phyloP scores from a whole-genome alignment of 2,329 filamentous ascomycete genomes.

The Gaeumannomyces tritici region DNA sequence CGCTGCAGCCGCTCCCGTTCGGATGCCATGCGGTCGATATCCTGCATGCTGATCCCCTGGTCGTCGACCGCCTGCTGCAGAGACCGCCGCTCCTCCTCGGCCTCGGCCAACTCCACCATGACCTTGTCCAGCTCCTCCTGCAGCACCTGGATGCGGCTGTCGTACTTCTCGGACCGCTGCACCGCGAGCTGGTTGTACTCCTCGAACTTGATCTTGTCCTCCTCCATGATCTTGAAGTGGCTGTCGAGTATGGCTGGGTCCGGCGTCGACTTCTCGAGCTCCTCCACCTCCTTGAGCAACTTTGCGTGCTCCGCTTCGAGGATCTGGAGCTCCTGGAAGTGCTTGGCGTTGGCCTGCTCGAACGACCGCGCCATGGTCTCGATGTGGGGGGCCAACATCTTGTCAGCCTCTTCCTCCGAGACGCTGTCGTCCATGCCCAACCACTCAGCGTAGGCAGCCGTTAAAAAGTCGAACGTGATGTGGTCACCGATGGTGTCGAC shows the following conservation, averaged over 20 bases:
- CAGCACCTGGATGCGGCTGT: conserved; percentile 69
- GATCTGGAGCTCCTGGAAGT: conserved; percentile 72
- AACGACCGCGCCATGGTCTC: conserved; percentile 83
- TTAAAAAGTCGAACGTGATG: conserved; percentile 90
- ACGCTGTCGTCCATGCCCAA: conserved; percentile 75
- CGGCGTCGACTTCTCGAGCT: conserved; percentile 77
- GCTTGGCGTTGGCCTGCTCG: conserved; percentile 73
- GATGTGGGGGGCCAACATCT: conserved; percentile 72
- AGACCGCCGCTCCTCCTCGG: conserved; percentile 69
- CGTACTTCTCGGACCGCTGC: conserved; percentile 82
- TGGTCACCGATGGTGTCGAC: conserved; percentile 82
- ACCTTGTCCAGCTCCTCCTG: conserved; percentile 79
- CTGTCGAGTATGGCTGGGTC: conserved; percentile 78
- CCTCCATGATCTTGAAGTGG: conserved; percentile 86
- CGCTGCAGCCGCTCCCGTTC: conserved; percentile 91
- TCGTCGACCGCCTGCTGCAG: conserved; percentile 83
- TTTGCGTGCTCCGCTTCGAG: conserved; percentile 80
- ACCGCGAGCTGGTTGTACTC: conserved; percentile 82
- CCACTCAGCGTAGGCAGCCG: conserved; percentile 87
- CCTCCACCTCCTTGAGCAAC: conserved; percentile 77
- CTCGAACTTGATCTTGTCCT: conserved; percentile 91
- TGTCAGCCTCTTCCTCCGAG: conserved; percentile 72
- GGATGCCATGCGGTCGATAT: conserved; percentile 97
- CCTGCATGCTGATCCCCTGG: conserved; percentile 91
- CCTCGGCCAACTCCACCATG: conserved; percentile 62